Evolutionary conservation across 495 filamentous ascomycete genomes (phyloP), one percentile per base, ranked within the genome.

Genomic region (Hyaloscypha variabilis): DNA sequence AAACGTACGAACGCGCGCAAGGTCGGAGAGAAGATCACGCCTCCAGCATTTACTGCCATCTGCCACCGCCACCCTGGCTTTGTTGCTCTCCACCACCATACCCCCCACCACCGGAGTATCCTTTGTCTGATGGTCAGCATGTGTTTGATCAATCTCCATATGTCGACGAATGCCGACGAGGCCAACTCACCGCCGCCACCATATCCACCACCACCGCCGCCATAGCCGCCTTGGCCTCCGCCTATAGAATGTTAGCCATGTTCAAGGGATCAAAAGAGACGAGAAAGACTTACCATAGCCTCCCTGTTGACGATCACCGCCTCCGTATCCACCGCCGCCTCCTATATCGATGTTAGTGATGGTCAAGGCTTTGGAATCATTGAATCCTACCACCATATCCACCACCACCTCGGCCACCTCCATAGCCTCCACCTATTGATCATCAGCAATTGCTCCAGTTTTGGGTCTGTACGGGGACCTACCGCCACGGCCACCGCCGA

Each of bases 401-500:
- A 53, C 62, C 62, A 42, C 67, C 67, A 28, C 55, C 55, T 30
- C 67, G 36, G 36, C 64, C 62, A 50, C 67, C 67, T 52, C 54
- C 55, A 36, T 61, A 66, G 42, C 63, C 57, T 31, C 57, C 56
- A 30, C 63, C 56, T 60, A 39, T 51, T n/a, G 21, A 30, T 29
- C 21, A n/a, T 59, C 49, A 65, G 63, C 26, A 65, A 52, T 2
- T 23, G n/a, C 25, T 26, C 21, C 10, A 51, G 3, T 36, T 19
- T 49, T 10, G 30, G 51, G 17, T 31, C n/a, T n/a, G 19, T 19
- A 53, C n/a, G 24, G 50, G 11, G 39, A 64, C 30, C 29, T 64
- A 64, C 63, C 63, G 28, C 58, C 66, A 64, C 66, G 63, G 28
- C 73, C 74, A 57, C 74, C 73, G 26, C 82, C 78, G 30, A 75